Conservation (phyloP, 345 rosid genomes). For the Citrus glauca region DNA sequence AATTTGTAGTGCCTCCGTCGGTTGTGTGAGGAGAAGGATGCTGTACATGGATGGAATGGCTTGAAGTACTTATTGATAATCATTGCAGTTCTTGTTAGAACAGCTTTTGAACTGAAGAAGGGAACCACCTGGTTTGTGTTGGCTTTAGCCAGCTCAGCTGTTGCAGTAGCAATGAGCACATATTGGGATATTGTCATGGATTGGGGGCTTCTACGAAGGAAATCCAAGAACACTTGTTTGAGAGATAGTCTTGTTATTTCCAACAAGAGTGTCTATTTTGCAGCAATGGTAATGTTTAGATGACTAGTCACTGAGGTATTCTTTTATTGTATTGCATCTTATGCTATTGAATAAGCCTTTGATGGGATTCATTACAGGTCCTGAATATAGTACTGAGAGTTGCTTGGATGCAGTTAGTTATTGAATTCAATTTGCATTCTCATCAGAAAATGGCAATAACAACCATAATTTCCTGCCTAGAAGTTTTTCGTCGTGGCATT, state of each 20-base stretch:
- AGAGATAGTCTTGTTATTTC: conserved; percentile 63
- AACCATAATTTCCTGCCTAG: conserved; percentile 50
- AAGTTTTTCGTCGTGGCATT: conserved; percentile 58
- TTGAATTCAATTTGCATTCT: conserved; percentile 42
- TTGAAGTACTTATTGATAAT: conserved; percentile 62
- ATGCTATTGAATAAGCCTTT: not conserved
- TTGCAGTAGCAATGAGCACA: conserved; percentile 40
- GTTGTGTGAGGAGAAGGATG: conserved; percentile 55
- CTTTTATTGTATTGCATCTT: too few relatives aligned
- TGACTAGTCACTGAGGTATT: not conserved
- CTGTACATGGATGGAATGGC: conserved; percentile 48
- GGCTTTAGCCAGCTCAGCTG: conserved; percentile 61
- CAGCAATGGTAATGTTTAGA: conserved; percentile 52
- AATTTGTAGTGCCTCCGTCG: conserved; percentile 53
- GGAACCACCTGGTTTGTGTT: conserved; percentile 54
- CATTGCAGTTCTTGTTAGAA: conserved; percentile 57
- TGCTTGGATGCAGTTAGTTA: conserved; percentile 66
- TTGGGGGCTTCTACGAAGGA: conserved; percentile 70
- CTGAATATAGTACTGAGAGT: conserved; percentile 51
- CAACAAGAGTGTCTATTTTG: conserved; percentile 52
- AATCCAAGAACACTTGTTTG: conserved; percentile 53
- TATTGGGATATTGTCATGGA: conserved; percentile 72
- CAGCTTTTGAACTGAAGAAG: conserved; percentile 51
- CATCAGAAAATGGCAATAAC: conserved; percentile 45
- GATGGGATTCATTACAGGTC: conserved; percentile 27